Evolutionary conservation across 2,329 filamentous ascomycete species (phyloP), one percentile per base, ranked within the genome.

Genomic region (Ascosphaera apis): DNA sequence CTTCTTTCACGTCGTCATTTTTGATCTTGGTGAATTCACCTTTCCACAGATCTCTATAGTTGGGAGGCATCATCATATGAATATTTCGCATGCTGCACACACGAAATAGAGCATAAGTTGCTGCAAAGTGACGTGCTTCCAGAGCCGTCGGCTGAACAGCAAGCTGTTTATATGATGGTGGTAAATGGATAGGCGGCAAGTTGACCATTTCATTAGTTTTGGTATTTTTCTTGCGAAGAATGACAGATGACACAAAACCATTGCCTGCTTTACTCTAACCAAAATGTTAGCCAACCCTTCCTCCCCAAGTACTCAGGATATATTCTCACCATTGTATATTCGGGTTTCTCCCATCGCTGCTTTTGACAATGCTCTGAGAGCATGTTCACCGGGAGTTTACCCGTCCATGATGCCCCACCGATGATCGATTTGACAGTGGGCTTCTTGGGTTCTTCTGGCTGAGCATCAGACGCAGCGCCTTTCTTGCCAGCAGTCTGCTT

Each of bases 21-120:
- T 93, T 95, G 42, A 95, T 60, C 3, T 72, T 67, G 42, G 77
- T 69, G 45, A 98, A 92, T 39, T 84, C 74, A 4, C 70, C 70
- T 51, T 91, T 91, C 88, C 88, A 98, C 31, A 93, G 60, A 43
- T 80, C 71, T 49, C 76, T 77, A 56, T 93, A 91, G 40, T 78
- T 79, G 0, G 88, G 88, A 16, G 88, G 88, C 43, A 98, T 65
- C 60, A 84, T 86, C 62, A 83, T 91, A 51, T 92, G 82, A 47
- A 93, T 71, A 51, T 95, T 95, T 56, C 84, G 83, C 74, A 91
- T 91, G 50, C 78, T 93, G 54, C 80, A 86, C 3, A 95, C 79
- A 35, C 88, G 69, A 51, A 88, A 95, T 6, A 98, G 65, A 2
- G 76, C 79, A 56, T 91, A 95, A 0, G 84, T 81, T 3, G 88